These are phyloP conservation scores for Penicillium palitans DNA, from an alignment of 2,329 filamentous ascomycete genomes.

Conservation along the genomic window DNA sequence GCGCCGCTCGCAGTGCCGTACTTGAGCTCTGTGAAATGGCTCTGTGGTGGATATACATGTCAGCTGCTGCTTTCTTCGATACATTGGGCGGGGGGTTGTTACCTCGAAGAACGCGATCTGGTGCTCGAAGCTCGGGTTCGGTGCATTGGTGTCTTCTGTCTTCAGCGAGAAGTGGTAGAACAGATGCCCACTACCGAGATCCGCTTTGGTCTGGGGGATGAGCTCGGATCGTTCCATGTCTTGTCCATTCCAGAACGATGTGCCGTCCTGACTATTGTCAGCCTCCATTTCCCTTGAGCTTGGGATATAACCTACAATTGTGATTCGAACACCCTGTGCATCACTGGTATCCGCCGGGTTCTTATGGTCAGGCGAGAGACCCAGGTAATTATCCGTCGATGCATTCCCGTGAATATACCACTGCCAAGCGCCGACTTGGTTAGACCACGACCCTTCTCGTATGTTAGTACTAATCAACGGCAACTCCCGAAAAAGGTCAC, in stretches of 20 bases:
- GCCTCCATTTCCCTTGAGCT: slow-evolving; percentile 35
- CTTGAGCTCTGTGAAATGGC: slow-evolving; percentile 75
- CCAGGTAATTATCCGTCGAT: slow-evolving; percentile 56
- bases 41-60: slow-evolving; percentile 48
- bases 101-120: slow-evolving; percentile 59
- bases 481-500: fast-evolving
- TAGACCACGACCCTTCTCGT: slow-evolving; percentile 62
- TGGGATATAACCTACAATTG: slow-evolving; percentile 49
- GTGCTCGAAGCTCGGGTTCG: slow-evolving; percentile 64
- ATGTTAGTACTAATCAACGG: neutral
- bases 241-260: slow-evolving; percentile 69
- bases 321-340: slow-evolving; percentile 67
- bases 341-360: slow-evolving; percentile 64
- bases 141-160: slow-evolving; percentile 59
- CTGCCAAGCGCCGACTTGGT: slow-evolving; percentile 69
- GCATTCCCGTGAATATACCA: slow-evolving; percentile 72
- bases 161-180: slow-evolving; percentile 73
- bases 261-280: slow-evolving; percentile 19
- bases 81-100: neutral
- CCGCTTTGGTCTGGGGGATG: slow-evolving; percentile 67
- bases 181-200: slow-evolving; percentile 66
- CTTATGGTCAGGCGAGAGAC: slow-evolving; percentile 61
- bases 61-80: neutral
- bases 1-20: slow-evolving; percentile 53
- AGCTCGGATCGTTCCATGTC: slow-evolving; percentile 72